Evolutionary conservation across 176 grass and related monocot genomes (phyloP).

Genomic region (Dactylis glomerata): DNA sequence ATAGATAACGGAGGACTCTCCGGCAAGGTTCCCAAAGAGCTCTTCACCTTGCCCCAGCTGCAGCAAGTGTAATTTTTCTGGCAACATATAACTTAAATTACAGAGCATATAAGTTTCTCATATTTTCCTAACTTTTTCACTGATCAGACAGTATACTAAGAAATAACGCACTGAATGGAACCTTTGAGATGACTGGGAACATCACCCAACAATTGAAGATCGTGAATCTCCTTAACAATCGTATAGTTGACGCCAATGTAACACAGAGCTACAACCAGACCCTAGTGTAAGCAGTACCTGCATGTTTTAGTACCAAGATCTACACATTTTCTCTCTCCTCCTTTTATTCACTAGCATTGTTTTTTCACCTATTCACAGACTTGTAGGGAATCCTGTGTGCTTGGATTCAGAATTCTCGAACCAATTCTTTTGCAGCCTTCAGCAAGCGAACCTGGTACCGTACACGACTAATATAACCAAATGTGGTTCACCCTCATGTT

Average conservation of each 20-base stretch:
- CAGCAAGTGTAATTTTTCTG: slow-evolving; percentile 81
- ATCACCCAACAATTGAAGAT: slow-evolving; percentile 44
- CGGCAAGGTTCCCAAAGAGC: slow-evolving; percentile 37
- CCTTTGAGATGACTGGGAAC: slow-evolving; percentile 51
- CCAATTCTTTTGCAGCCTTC: slow-evolving; percentile 40
- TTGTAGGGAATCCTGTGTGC: slow-evolving; percentile 72
- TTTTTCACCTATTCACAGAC: slow-evolving; percentile 42
- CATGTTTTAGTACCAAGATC: slow-evolving; percentile 1
- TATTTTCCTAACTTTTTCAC: slow-evolving; percentile 7
- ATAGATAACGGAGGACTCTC: slow-evolving; percentile 52
- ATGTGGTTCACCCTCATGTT: slow-evolving; percentile 48
- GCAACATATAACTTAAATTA: neutral
- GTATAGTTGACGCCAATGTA: slow-evolving; percentile 27
- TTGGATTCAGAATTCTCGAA: slow-evolving; percentile 14
- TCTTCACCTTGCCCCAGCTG: slow-evolving; percentile 58
- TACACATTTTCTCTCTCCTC: neutral
- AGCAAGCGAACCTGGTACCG: neutral
- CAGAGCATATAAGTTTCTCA: slow-evolving; percentile 13
- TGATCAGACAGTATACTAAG: slow-evolving; percentile 59
- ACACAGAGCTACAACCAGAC: slow-evolving; percentile 45
- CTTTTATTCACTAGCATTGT: neutral
- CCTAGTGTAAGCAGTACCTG: slow-evolving; percentile 38
- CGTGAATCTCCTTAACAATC: slow-evolving; percentile 70
- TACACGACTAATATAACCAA: slow-evolving; percentile 53
- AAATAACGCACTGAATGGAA: slow-evolving; percentile 53